These are phyloP conservation scores for Coprinopsis sp. DNA, from an alignment of 768 basidiomycete genomes.

Conservation along the genomic window DNA sequence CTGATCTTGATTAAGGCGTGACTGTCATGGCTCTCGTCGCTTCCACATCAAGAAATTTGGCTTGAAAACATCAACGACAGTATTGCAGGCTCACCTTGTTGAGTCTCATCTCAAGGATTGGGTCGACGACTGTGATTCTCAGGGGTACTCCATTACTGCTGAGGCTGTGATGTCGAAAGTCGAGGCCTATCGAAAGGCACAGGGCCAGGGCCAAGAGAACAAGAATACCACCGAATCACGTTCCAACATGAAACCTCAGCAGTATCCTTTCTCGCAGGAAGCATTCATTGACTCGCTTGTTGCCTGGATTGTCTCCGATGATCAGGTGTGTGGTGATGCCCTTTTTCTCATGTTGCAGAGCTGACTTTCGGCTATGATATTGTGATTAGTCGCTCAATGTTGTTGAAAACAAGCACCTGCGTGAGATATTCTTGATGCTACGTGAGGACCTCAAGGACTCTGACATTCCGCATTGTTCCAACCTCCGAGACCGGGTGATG, in stretches of 20 bases:
- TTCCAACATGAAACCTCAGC: no score
- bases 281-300: conserved; percentile 17
- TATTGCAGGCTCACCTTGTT: no score
- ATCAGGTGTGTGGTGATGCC: conserved; percentile 36
- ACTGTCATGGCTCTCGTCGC: background rate
- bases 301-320: conserved; percentile 22
- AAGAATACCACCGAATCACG: background rate
- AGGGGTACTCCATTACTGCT: no score
- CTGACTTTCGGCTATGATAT: background rate
- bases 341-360: background rate
- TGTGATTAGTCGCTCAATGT: conserved; percentile 31
- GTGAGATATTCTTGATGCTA: conserved; percentile 26
- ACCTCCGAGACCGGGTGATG: conserved; percentile 24
- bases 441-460: conserved; percentile 17
- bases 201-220: background rate
- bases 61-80: no score
- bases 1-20: no score
- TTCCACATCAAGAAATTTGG: background rate
- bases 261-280: conserved; percentile 18
- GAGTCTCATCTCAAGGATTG: no score
- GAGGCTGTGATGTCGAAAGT: no score
- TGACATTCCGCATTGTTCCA: conserved; percentile 32
- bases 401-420: conserved; percentile 31
- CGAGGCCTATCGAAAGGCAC: no score
- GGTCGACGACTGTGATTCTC: no score